Percentiles rank a stretch among this genome's conserved stretches.
Evolutionary conservation across 108 stramenopile genomes (phyloP).

Genomic region (Nannochloropsis gaditana): DNA sequence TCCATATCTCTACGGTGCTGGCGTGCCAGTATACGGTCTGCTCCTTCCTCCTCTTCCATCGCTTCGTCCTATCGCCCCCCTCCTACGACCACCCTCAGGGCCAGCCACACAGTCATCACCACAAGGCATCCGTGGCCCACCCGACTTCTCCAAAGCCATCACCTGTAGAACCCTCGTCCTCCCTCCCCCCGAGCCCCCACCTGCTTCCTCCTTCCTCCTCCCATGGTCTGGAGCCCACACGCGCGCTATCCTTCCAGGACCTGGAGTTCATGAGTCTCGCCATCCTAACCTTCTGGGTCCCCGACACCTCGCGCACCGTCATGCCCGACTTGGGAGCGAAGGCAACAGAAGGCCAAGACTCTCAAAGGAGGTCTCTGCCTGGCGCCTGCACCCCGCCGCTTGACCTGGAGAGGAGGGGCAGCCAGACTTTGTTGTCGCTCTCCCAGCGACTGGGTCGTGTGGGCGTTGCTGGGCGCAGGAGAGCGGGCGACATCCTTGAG

Average conservation of each 20-base stretch:
- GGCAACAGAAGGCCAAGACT: too few species aligned
- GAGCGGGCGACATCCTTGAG: too few species aligned
- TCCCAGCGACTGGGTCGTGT: too few species aligned
- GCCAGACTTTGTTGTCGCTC: too few species aligned
- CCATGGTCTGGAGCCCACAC: neutral
- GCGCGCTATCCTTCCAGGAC: neutral
- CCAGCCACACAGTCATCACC: neutral
- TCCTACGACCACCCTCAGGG: neutral
- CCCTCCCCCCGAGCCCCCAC: neutral
- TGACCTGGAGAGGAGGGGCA: too few species aligned
- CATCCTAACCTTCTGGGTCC: neutral
- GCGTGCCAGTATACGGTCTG: conserved; percentile 19
- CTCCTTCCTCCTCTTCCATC: neutral
- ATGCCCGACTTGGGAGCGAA: neutral
- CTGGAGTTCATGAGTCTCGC: neutral
- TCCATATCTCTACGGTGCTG: neutral
- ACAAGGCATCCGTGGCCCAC: neutral
- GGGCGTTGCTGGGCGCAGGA: too few species aligned
- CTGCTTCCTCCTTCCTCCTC: neutral
- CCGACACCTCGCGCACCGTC: neutral
- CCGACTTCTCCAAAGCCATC: neutral
- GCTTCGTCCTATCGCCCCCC: neutral
- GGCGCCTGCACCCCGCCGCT: too few species aligned
- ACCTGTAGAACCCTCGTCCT: neutral
- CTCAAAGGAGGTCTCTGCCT: too few species aligned